Evolutionary conservation across 257 asterid species (phyloP), one percentile per base, ranked within the genome.

Genomic region (Fraxinus americana): DNA sequence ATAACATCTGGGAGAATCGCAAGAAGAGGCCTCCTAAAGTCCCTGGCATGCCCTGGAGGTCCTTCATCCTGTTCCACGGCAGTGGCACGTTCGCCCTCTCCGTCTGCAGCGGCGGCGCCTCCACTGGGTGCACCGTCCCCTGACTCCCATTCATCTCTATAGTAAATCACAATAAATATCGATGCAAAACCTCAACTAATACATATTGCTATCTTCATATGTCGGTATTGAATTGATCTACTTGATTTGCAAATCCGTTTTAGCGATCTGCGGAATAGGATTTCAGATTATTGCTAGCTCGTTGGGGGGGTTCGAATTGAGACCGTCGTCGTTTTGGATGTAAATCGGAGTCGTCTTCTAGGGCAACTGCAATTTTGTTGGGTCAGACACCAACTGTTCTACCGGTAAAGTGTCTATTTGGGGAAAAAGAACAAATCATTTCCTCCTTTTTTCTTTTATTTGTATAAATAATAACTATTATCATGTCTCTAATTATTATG

Each of bases 31-130:
- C 98, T n/a, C 96, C 97, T 79, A 92, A 85, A 25, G 99, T 96
- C 65, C 96, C 99, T 73, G 99, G 99, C 97, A 91, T 96, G 38
- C 99, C 99, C 68, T 92, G 99, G 54, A 93, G 80, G 82, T 96
- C 98, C 84, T 87, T 92, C 97, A 93, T 96, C 90, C 98, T 88
- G 78, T 86, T 94, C 87, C 97, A 87, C 75, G 92, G 96, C 61
- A 85, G 81, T 27, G 86, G 93, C 75, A 86, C 86, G 84, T 88
- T 88, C 39, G 93, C 97, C 21, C 92, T 95, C 78, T 93, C 98
- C 57, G 97, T 93, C 90, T 91, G 96, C 81, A 86, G 72, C 86
- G 97, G 97, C 88, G 98, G 98, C 85, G 90, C 96, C 84, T 90
- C 98, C 67, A 90, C 94, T 4, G 99, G 99, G 82, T 96, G 97